Conservation (phyloP, 78 protist species). For the Dictyostelium firmibasis region DNA sequence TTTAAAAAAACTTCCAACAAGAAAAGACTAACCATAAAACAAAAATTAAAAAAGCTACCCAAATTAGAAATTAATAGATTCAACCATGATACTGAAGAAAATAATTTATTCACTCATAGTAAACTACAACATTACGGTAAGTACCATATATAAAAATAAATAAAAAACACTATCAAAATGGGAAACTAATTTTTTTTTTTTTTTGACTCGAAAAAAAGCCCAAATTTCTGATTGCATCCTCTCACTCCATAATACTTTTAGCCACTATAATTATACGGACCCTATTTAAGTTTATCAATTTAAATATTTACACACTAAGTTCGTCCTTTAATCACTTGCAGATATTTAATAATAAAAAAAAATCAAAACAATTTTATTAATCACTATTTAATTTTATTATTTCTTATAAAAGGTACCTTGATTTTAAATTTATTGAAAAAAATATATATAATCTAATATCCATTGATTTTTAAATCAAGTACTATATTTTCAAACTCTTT, state of each 20-base stretch:
- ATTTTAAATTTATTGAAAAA: too few relatives aligned
- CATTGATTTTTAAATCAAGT: not conserved
- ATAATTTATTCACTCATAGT: not conserved
- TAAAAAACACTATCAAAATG: too few relatives aligned
- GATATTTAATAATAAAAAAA: not conserved
- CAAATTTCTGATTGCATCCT: not conserved
- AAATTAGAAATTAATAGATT: constrained; percentile 26
- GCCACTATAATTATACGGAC: not conserved
- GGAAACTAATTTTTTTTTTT: not conserved
- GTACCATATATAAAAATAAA: not conserved
- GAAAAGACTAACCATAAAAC: too few relatives aligned
- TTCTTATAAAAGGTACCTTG: too few relatives aligned
- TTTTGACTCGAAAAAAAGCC: too few relatives aligned
- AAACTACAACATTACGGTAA: not conserved
- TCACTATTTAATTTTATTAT: not conserved
- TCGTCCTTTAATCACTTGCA: not conserved
- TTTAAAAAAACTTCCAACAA: too few relatives aligned
- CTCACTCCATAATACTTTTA: not conserved
- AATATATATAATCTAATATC: not conserved
- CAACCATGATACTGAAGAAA: not conserved
- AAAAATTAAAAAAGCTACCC: constrained; percentile 5
- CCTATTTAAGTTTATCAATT: too few relatives aligned
- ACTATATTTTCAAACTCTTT: not conserved
- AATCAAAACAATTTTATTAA: not conserved
- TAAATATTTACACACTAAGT: not conserved